A percentile compares a stretch with the other conserved stretches of the same genome.
phyloP scores from a whole-genome alignment of 2,329 filamentous ascomycete species.

The Fusarium redolens region DNA sequence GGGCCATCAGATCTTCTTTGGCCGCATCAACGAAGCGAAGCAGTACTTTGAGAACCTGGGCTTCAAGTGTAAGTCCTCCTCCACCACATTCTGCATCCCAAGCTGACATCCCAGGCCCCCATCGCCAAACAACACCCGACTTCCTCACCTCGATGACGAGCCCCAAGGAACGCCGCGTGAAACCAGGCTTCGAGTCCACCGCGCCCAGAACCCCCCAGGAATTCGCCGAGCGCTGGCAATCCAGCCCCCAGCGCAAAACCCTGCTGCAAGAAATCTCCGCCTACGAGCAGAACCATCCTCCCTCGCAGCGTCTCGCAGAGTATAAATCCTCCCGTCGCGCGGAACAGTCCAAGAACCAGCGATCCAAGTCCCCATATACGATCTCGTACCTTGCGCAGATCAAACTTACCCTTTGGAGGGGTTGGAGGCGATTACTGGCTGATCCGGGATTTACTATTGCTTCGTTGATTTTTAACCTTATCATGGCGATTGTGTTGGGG shows the following conservation, averaged over 20 bases:
- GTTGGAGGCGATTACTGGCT: slow-evolving; percentile 52
- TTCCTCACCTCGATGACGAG: slow-evolving; percentile 57
- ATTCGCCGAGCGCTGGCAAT: slow-evolving; percentile 51
- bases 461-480: slow-evolving; percentile 56
- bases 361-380: slow-evolving; percentile 59
- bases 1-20: slow-evolving; percentile 76
- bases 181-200: slow-evolving; percentile 46
- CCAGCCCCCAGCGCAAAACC: slow-evolving; percentile 39
- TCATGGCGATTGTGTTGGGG: slow-evolving; percentile 64
- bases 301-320: slow-evolving; percentile 25
- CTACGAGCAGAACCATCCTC: slow-evolving; percentile 43
- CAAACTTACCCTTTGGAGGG: slow-evolving; percentile 55
- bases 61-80: slow-evolving; percentile 36
- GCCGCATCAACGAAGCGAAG: slow-evolving; percentile 66
- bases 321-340: slow-evolving; percentile 38
- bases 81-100: rapidly evolving
- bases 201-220: slow-evolving; percentile 53
- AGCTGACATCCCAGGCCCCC: slow-evolving; percentile 34
- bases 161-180: slow-evolving; percentile 49
- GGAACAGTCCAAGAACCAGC: slow-evolving; percentile 50
- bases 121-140: slow-evolving; percentile 43
- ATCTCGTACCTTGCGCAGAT: slow-evolving; percentile 60
- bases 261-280: slow-evolving; percentile 46
- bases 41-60: slow-evolving; percentile 66
- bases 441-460: slow-evolving; percentile 55